These are phyloP conservation scores for Pistacia vera DNA, from an alignment of 345 rosid species.

Conservation along the genomic window DNA sequence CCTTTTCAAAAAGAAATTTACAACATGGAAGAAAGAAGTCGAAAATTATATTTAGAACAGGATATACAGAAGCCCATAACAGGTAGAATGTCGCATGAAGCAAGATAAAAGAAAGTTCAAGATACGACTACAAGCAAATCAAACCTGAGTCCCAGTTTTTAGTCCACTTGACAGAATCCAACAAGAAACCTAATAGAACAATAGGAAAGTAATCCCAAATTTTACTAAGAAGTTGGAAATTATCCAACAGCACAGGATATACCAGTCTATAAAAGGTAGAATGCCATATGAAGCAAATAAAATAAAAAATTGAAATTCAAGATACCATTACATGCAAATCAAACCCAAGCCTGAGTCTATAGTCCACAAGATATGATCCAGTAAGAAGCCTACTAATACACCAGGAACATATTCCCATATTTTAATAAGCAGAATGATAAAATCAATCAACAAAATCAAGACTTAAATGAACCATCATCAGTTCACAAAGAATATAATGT, in stretches of 20 bases:
- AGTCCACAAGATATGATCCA: not conserved
- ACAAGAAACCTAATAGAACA: no score
- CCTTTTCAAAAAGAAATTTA: not conserved
- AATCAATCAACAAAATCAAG: not conserved
- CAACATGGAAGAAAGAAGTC: not conserved
- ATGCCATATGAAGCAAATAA: not conserved
- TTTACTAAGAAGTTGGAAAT: not conserved
- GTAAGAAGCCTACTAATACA: not conserved
- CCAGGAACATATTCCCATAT: not conserved
- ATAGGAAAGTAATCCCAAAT: no score
- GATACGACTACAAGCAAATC: no score
- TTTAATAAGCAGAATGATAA: not conserved
- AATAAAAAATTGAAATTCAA: not conserved
- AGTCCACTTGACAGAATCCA: no score
- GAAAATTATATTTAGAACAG: not conserved
- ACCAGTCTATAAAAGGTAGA: not conserved
- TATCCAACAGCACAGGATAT: not conserved
- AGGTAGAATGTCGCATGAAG: not conserved
- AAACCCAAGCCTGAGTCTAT: constrained; percentile 3
- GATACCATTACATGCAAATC: not conserved
- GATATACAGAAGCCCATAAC: not conserved
- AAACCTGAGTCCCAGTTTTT: no score
- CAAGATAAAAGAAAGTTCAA: not conserved
- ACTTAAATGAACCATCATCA: not conserved
- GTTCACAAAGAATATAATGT: not conserved